Percentiles rank a stretch among this genome's conserved stretches.
Conservation (phyloP, 352 stramenopile genomes). For the Pythium sp. region DNA sequence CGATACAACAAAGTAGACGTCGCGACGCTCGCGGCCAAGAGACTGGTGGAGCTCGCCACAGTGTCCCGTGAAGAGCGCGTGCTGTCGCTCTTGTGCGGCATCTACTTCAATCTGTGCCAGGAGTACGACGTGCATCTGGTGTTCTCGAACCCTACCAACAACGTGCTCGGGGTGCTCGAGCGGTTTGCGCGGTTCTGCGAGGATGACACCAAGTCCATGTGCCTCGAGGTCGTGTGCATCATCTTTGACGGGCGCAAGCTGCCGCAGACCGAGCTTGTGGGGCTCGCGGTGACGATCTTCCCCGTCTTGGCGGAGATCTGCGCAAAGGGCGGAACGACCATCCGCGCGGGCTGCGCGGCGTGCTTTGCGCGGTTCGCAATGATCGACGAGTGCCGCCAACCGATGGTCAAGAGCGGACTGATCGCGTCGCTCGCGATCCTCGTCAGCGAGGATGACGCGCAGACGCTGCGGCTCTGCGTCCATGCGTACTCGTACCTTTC, state of each 20-base stretch:
- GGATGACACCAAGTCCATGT: slow-evolving; percentile 41
- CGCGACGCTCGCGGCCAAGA: slow-evolving; percentile 28
- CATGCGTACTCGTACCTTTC: slow-evolving; percentile 66
- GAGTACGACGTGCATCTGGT: slow-evolving; percentile 55
- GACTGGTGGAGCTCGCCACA: slow-evolving; percentile 32
- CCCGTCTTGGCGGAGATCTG: slow-evolving; percentile 47
- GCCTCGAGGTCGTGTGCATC: slow-evolving; percentile 63
- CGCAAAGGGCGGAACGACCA: slow-evolving; percentile 8
- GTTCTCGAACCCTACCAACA: slow-evolving; percentile 24
- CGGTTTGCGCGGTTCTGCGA: slow-evolving; percentile 34
- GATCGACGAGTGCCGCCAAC: slow-evolving; percentile 47
- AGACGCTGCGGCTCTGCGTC: slow-evolving; percentile 60
- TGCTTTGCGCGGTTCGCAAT: slow-evolving; percentile 70
- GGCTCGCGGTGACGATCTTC: slow-evolving; percentile 40
- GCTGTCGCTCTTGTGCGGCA: slow-evolving; percentile 41
- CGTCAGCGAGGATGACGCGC: slow-evolving; percentile 43
- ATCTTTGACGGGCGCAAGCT: slow-evolving; percentile 59
- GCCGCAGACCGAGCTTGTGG: slow-evolving; percentile 30
- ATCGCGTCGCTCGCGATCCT: slow-evolving; percentile 50
- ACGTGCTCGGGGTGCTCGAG: slow-evolving; percentile 34
- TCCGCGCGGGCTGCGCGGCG: slow-evolving; percentile 51
- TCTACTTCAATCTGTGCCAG: slow-evolving; percentile 65
- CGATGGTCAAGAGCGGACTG: slow-evolving; percentile 49
- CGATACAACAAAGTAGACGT: slow-evolving; percentile 57
- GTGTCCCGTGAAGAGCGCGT: slow-evolving; percentile 16